Conservation (phyloP, 495 filamentous ascomycete genomes). For the Aspergillus ellipticus region DNA sequence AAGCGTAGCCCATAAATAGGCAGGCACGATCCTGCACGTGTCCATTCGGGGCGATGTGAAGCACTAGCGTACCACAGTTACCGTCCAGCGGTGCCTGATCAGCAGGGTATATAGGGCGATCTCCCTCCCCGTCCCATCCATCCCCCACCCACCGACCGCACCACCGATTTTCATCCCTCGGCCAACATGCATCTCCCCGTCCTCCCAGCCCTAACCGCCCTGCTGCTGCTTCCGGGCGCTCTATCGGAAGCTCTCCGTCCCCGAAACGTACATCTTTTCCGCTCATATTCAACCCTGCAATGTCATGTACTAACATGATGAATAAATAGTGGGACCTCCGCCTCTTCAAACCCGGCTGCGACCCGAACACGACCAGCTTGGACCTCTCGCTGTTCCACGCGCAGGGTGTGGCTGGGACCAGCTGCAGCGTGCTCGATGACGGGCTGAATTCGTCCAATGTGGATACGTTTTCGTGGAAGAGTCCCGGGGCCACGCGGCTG, state of each 20-base stretch:
- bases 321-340: slow-evolving; percentile 36
- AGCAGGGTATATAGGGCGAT: not conserved
- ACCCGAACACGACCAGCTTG: slow-evolving; percentile 20
- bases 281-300: not conserved
- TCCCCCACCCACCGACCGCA: not conserved
- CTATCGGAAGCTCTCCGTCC: slow-evolving; percentile 14
- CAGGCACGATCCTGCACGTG: no score
- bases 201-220: not conserved
- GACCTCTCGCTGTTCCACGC: slow-evolving; percentile 18
- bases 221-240: not conserved
- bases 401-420: slow-evolving; percentile 15
- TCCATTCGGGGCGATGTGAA: not conserved
- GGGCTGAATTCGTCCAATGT: slow-evolving; percentile 12
- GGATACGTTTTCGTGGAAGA: slow-evolving; percentile 33
- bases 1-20: no score
- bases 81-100: not conserved
- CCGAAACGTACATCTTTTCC: slow-evolving; percentile 17
- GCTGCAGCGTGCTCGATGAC: not conserved
- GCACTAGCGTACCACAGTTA: not conserved
- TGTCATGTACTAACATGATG: no score
- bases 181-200: not conserved
- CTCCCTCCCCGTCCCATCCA: not conserved
- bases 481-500: slow-evolving; percentile 10
- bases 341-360: slow-evolving; percentile 26
- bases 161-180: not conserved